Base-by-base conservation (phyloP, 768 basidiomycete genomes). In the Panellus pusillus region DNA sequence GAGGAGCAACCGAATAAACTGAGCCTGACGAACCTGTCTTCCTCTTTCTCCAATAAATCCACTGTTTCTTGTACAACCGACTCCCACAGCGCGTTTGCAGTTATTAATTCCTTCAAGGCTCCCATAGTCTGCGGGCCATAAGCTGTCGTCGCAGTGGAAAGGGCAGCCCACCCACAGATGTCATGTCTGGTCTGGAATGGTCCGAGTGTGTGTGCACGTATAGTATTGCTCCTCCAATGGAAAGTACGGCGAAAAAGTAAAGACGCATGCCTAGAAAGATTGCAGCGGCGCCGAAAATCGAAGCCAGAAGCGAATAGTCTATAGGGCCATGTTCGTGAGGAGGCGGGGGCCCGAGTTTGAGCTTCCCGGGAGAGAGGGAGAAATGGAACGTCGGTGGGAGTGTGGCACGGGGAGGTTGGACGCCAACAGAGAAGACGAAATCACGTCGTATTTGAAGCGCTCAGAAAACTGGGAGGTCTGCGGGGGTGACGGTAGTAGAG, bases 371-470 rank as follows among this genome's bases (percentile, higher is more conserved):
- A 82, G 63, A 6, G 71, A 64, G n/a, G 70, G 68, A 20, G 72
- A 66, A 47, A 61, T 52, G 49, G 71, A 62, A 39, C 69, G 65
- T 36, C 75, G 68, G 53, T 62, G 52, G 60, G 69, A 41, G 47
- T 67, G 60, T 58, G 79, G 69, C 28, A 79, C 60, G 37, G 83
- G 63, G 51, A 84, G 73, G 47, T 81, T 72, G 3, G 81, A 67
- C 3, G 87, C 81, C n/a, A 91, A 76, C 9, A 91, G 74, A 8
- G 88, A 83, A 2, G 89, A 91, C 4, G 89, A 89, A 54, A 91
- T 90, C 4, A 91, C 80, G 54, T 81, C 82, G 76, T 91, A 91
- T 66, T 91, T 91, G 80, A 92, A 91, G 38, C 80, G 85, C 69
- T 92, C 89, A 9, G 82, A 80, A 61, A 90, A 87, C 17, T 78